These are phyloP conservation scores for Fusarium setosum DNA, from an alignment of 2,329 filamentous ascomycete genomes.

Conservation along the genomic window DNA sequence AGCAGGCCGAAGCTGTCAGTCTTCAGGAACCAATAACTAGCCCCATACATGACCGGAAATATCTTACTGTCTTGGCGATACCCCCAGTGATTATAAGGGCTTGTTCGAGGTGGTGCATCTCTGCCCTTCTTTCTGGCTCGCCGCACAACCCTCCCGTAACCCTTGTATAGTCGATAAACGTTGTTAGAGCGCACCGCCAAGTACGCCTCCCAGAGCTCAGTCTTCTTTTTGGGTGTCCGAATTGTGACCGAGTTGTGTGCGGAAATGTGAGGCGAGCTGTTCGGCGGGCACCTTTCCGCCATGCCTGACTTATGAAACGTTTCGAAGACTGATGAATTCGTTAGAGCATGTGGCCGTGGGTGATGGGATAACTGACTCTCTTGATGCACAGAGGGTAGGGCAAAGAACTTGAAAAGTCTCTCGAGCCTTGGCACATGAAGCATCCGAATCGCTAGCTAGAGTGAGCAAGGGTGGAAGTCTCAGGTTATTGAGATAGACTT, in stretches of 20 bases:
- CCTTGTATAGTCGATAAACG: neutral
- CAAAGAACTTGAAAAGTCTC: neutral
- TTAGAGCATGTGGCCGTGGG: neutral
- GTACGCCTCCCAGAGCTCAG: neutral
- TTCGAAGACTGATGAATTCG: neutral
- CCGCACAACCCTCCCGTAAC: neutral
- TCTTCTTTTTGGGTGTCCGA: neutral
- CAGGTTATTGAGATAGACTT: neutral
- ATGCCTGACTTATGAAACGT: neutral
- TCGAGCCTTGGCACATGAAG: neutral
- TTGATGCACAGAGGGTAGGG: neutral
- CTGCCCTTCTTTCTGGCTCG: neutral
- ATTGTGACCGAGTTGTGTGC: neutral
- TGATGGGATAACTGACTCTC: neutral
- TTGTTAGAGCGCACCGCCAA: neutral
- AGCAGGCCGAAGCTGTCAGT: too few species aligned
- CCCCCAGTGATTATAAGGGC: neutral
- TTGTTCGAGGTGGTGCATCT: neutral
- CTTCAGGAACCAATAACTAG: too few species aligned
- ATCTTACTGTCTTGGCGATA: neutral
- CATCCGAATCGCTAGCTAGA: neutral
- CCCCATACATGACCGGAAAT: too few species aligned
- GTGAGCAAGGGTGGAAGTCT: neutral
- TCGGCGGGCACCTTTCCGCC: neutral
- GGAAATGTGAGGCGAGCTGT: neutral